phyloP scores from a whole-genome alignment of 192 early-diverging fungal genomes.

The Gonapodya prolifera region DNA sequence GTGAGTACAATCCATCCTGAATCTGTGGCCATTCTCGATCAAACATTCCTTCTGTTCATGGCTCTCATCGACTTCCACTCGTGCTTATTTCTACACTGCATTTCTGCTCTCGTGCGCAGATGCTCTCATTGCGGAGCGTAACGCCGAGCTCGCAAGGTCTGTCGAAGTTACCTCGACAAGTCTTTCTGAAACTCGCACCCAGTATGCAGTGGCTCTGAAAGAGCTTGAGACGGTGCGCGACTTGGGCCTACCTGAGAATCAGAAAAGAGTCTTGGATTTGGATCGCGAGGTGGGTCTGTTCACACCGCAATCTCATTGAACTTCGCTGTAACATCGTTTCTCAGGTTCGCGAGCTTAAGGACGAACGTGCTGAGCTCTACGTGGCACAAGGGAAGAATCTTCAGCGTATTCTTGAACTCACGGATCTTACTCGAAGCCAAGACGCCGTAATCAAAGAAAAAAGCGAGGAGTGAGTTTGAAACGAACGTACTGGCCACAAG shows the following conservation, averaged over 20 bases:
- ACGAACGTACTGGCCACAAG: not conserved
- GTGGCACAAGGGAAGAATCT: conserved; percentile 81
- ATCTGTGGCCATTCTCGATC: not conserved
- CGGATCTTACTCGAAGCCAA: conserved; percentile 52
- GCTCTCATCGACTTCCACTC: not conserved
- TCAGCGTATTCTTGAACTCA: conserved; percentile 74
- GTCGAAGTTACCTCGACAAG: not conserved
- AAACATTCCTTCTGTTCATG: not conserved
- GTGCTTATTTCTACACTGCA: not conserved
- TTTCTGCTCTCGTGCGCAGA: not conserved
- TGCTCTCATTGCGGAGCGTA: not conserved
- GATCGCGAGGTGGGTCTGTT: not conserved
- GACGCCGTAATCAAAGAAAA: conserved; percentile 42
- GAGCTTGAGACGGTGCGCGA: not conserved
- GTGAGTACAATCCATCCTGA: not conserved
- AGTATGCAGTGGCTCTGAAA: not conserved
- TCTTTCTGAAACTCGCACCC: not conserved
- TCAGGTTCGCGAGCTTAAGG: conserved; percentile 57
- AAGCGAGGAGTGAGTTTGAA: conserved; percentile 47
- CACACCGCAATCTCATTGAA: not conserved
- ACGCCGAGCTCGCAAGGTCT: not conserved
- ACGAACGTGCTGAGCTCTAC: conserved; percentile 80
- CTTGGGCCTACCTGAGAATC: not conserved
- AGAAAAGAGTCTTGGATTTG: not conserved
- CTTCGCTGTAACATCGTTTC: not conserved